Evolutionary conservation across 139 green algal genomes (phyloP), one percentile per base, ranked within the genome.

Genomic region (Haematococcus lacustris): DNA sequence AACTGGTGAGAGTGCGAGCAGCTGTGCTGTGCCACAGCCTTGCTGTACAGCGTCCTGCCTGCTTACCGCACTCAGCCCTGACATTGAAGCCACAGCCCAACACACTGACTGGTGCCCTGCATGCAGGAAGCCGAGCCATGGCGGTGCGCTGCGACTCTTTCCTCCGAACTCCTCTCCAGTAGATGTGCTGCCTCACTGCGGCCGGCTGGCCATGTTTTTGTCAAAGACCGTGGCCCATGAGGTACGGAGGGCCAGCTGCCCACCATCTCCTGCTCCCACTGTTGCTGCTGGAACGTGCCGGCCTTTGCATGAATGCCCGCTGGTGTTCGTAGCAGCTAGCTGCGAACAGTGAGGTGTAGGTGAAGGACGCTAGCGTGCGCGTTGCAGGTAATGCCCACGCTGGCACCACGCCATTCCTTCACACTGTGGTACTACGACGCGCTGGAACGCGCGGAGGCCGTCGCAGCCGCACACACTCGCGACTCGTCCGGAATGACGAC

Each of bases 401-500:
- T 66, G 38, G 67, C 61, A 0, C 65, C 30, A 1, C 73, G 82
- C 26, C 76, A 85, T 57, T 77, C 78, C 4, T 76, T 87, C 43
- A 87, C 82, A 3, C 71, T 84, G 4, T 87, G 82, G 82, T 87
- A 83, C 73, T 87, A 82, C 61, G 82, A 85, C 66, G 66, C 59
- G 0, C 51, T 71, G 1, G 78, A 87, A 68, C 74, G 71, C 25
- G 78, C 76, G 4, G 73, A 75, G 38, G 71, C 82, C 1, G 33
- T 83, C 32, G 76, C 73, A 4, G 64, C 73, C 5, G 80, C 76
- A 0, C 70, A 53, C 65, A 70, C 75, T 33, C 0, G 23, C 1
- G 51, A 25, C 3, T 47, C 39, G 28, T 53, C n/a, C 3, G 40
- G 39, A 25, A 53, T 38, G 3, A 66, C 30, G 25, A 28, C 65